phyloP scores from a whole-genome alignment of 2,329 filamentous ascomycete genomes.

The Ascocoryne sarcoides region DNA sequence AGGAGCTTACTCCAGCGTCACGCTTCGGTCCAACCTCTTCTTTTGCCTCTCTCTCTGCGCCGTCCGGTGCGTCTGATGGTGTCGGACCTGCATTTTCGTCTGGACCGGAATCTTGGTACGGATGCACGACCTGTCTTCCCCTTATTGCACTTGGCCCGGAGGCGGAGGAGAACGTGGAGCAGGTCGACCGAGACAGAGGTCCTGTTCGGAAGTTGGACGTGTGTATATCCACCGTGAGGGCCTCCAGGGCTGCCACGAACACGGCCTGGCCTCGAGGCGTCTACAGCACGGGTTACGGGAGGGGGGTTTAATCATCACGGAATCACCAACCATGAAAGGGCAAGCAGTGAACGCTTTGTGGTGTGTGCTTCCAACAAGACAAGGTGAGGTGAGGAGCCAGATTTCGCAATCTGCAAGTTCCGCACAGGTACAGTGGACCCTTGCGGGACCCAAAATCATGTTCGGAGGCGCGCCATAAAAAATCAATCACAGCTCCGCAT shows the following conservation, averaged over 20 bases:
- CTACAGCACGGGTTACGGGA: constrained; percentile 1
- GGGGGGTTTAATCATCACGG: not conserved
- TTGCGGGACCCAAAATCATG: not conserved
- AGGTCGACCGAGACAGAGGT: too few species aligned
- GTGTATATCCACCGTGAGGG: constrained; percentile 4
- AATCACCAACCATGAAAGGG: constrained; percentile 3
- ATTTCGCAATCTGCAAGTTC: not conserved
- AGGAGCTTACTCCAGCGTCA: constrained; percentile 7
- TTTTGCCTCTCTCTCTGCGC: constrained; percentile 1
- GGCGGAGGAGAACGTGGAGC: constrained; percentile 12
- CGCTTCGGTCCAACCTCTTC: constrained; percentile 3
- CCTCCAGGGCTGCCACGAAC: not conserved
- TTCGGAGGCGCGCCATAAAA: too few species aligned
- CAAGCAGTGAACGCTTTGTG: constrained; percentile 18
- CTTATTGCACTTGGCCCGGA: constrained; percentile 15
- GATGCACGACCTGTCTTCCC: constrained; percentile 22
- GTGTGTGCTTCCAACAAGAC: constrained; percentile 20
- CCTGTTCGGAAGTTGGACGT: too few species aligned
- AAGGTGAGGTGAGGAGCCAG: too few species aligned
- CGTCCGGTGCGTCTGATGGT: too few species aligned
- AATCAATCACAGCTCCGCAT: too few species aligned
- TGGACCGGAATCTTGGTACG: constrained; percentile 22
- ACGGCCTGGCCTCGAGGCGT: not conserved
- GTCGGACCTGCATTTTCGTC: too few species aligned
- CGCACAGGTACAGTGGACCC: not conserved